Base-by-base conservation (phyloP, 176 grass and related monocot genomes). In the Eremochloa ophiuroides region DNA sequence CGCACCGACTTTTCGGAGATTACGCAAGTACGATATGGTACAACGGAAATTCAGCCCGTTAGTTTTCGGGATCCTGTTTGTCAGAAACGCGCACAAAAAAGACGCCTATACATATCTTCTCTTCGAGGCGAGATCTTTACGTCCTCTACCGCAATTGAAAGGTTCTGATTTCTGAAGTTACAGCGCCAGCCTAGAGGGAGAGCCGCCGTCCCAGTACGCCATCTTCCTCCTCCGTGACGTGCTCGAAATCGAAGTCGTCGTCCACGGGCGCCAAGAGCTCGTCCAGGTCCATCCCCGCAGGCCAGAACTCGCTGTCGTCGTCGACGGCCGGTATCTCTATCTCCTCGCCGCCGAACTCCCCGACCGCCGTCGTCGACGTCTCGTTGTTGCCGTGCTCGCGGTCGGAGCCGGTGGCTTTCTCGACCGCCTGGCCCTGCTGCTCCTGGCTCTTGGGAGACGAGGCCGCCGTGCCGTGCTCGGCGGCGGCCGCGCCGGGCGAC, bases 231-330 rank as follows among this genome's bases (percentile, higher is more conserved):
- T 79, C 67, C 12, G 43, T 20, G 10, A 55, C 79, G 18, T 73
- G 74, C 35, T 86, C 79, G 17, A 86, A 40, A 50, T 90, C 83
- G 38, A 86, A 48, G 7, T 91, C 92, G 53, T 81, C 89, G 56
- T 86, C 86, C 38, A 66, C 67, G 51, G 82, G 66, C 16, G 66
- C 86, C 50, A 88, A 25, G 55, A 87, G 84, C 51, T 85, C 73
- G 16, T 93, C 85, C 73, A 93, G 56, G 73, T 70, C 92, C 59
- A 88, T 76, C 80, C 68, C 85, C 33, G 47, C 85, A 2, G 77
- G 29, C 87, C 79, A 82, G 40, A 86, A 42, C 34, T 91, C 92
- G 35, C 34, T 33, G 16, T 89, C 76, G 53, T 91, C 89, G 18
- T 87, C 87, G 34, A 26, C 15, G 5, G 75, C 75, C 4, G 60